These are phyloP conservation scores for Priceomyces carsonii DNA, from an alignment of 805 yeast genomes.

Conservation along the genomic window DNA sequence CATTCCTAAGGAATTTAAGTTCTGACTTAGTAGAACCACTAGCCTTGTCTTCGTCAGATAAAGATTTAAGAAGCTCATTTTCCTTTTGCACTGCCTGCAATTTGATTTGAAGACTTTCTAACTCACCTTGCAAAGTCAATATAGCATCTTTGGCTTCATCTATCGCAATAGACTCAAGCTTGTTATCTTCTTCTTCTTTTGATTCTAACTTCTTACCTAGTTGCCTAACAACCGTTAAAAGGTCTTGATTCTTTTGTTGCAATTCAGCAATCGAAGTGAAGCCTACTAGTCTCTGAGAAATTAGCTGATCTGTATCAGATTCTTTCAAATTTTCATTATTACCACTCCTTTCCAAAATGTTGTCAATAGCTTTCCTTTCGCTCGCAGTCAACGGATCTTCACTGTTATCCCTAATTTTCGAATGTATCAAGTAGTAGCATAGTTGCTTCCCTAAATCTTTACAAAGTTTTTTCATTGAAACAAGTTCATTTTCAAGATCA, in stretches of 20 bases:
- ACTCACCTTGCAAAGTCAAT: slow-evolving; percentile 57
- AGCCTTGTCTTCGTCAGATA: slow-evolving; percentile 6
- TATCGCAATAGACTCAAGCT: slow-evolving; percentile 48
- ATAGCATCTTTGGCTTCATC: slow-evolving; percentile 73
- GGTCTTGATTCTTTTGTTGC: slow-evolving; percentile 71
- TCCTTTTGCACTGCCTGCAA: slow-evolving; percentile 59
- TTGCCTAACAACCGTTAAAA: slow-evolving; percentile 66
- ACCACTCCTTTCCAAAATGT: slow-evolving; percentile 46
- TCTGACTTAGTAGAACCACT: slow-evolving; percentile 12
- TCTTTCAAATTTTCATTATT: slow-evolving; percentile 28
- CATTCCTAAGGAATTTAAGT: slow-evolving; percentile 23
- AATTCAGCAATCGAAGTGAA: slow-evolving; percentile 69
- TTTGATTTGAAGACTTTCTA: slow-evolving; percentile 51
- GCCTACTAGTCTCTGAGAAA: slow-evolving; percentile 70
- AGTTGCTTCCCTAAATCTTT: slow-evolving; percentile 81
- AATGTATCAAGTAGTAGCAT: slow-evolving; percentile 68
- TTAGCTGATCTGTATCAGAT: slow-evolving; percentile 70
- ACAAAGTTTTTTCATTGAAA: slow-evolving; percentile 54
- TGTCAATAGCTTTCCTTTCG: slow-evolving; percentile 66
- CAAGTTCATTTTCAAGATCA: slow-evolving; percentile 50
- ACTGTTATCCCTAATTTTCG: slow-evolving; percentile 56
- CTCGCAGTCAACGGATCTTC: slow-evolving; percentile 61
- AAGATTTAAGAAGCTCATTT: slow-evolving; percentile 61
- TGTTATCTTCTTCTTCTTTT: slow-evolving; percentile 49
- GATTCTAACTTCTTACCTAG: slow-evolving; percentile 71